A percentile compares a stretch with the other conserved stretches of the same genome.
These are phyloP conservation scores for Aureobasidium sp. DNA, from an alignment of 2,329 filamentous ascomycete genomes.

Conservation along the genomic window DNA sequence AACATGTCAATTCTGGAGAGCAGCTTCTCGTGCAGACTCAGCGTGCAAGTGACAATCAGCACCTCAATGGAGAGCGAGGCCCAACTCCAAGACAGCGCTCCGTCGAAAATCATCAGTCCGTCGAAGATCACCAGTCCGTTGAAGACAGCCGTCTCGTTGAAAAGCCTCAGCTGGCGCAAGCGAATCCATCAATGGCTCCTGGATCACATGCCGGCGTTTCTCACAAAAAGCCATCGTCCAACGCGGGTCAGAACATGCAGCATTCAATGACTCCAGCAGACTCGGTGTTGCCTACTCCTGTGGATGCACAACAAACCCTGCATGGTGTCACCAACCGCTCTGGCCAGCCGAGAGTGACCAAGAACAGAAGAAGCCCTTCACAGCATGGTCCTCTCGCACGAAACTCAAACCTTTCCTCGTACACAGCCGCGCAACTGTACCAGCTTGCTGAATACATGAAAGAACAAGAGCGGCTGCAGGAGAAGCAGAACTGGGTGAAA, in stretches of 20 bases:
- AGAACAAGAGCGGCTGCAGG: not conserved
- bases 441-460: not conserved
- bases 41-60: not conserved
- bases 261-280: not conserved
- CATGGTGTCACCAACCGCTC: not conserved
- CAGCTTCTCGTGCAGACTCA: not conserved
- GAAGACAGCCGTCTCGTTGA: not conserved
- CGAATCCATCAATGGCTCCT: not conserved
- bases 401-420: not conserved
- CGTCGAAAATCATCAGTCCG: not conserved
- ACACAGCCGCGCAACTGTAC: not conserved
- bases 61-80: not conserved
- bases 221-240: not conserved
- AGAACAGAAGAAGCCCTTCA: slow-evolving; percentile 2
- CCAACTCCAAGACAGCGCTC: not conserved
- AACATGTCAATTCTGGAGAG: not conserved
- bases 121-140: too few relatives aligned
- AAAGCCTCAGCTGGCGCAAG: not conserved
- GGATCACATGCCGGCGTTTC: not conserved
- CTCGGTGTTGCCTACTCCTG: not conserved
- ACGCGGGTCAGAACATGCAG: not conserved
- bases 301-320: not conserved
- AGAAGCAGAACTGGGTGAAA: not conserved
- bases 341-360: not conserved
- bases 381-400: not conserved